Evolutionary conservation across 345 rosid genomes (phyloP).

Genomic region (Xanthoceras sorbifolium): DNA sequence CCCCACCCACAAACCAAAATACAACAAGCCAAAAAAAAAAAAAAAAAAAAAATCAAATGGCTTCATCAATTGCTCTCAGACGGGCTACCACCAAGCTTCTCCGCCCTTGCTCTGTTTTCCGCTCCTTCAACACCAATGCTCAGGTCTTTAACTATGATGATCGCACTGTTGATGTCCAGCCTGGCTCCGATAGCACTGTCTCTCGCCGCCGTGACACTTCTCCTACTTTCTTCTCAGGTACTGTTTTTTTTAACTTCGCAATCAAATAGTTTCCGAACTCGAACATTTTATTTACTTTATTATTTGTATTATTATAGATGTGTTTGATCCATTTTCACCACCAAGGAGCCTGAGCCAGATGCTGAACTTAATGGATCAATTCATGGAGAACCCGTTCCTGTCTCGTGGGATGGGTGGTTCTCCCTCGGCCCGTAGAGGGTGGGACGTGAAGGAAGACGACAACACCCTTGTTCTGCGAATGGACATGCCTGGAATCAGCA

Average conservation of each 20-base stretch:
- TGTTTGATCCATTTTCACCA: slow-evolving; percentile 26
- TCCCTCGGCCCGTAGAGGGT: slow-evolving; percentile 34
- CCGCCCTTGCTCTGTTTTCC: slow-evolving; percentile 26
- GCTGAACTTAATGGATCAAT: slow-evolving; percentile 30
- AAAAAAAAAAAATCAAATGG: too few relatives aligned
- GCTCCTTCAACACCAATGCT: slow-evolving; percentile 45
- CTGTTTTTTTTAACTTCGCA: too few relatives aligned
- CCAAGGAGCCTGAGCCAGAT: slow-evolving; percentile 29
- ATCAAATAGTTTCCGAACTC: too few relatives aligned
- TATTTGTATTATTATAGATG: slow-evolving; percentile 12
- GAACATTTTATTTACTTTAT: too few relatives aligned
- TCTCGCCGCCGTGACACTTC: slow-evolving; percentile 13
- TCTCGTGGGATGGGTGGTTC: neutral
- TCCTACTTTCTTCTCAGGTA: slow-evolving; percentile 34
- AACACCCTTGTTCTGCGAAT: slow-evolving; percentile 29
- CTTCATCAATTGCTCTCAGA: slow-evolving; percentile 38
- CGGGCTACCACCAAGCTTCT: slow-evolving; percentile 28
- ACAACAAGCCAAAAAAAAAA: too few relatives aligned
- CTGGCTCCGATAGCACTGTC: slow-evolving; percentile 21
- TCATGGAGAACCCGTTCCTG: slow-evolving; percentile 20
- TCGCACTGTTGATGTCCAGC: slow-evolving; percentile 24
- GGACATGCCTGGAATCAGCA: slow-evolving; percentile 53
- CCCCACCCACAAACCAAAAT: neutral
- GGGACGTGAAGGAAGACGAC: slow-evolving; percentile 55
- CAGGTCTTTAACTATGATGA: slow-evolving; percentile 24